Conservation (phyloP, 306 rosid genomes). For the Boehmeria nivea region DNA sequence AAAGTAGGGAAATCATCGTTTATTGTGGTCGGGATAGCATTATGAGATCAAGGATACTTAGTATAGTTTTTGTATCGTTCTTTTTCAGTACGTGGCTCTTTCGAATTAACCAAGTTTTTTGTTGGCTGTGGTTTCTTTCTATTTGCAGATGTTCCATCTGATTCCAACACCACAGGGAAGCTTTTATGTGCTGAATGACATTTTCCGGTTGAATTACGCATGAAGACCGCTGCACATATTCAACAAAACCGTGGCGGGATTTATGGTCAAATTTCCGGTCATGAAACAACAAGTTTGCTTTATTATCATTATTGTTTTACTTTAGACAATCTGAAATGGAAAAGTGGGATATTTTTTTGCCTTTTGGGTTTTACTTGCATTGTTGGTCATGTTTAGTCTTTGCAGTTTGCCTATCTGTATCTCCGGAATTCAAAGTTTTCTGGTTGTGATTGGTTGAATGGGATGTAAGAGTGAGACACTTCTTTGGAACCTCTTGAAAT, state of each 20-base stretch:
- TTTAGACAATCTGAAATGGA: constrained; percentile 28
- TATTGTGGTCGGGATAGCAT: too few species aligned
- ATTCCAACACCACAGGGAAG: constrained; percentile 87
- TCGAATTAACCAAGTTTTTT: too few species aligned
- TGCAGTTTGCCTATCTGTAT: too few species aligned
- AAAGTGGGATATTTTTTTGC: constrained; percentile 23
- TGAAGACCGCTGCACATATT: constrained; percentile 29
- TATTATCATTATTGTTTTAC: constrained; percentile 17
- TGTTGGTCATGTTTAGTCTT: constrained; percentile 38
- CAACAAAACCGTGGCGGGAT: constrained; percentile 2
- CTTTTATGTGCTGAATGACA: constrained; percentile 83
- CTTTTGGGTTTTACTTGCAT: neutral
- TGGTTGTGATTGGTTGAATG: constrained; percentile 41
- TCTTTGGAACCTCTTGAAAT: constrained; percentile 28
- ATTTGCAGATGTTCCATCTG: constrained; percentile 90
- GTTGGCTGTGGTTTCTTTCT: too few species aligned
- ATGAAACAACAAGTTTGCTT: constrained; percentile 18
- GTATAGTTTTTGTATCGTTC: too few species aligned
- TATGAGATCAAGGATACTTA: too few species aligned
- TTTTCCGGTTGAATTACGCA: constrained; percentile 92
- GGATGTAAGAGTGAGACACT: constrained; percentile 11
- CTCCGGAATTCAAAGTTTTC: too few species aligned
- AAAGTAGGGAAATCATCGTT: too few species aligned
- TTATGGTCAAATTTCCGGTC: constrained; percentile 21
- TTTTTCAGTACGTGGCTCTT: too few species aligned